Evolutionary conservation across 306 rosid genomes (phyloP).

Genomic region (Begonia peltatifolia): DNA sequence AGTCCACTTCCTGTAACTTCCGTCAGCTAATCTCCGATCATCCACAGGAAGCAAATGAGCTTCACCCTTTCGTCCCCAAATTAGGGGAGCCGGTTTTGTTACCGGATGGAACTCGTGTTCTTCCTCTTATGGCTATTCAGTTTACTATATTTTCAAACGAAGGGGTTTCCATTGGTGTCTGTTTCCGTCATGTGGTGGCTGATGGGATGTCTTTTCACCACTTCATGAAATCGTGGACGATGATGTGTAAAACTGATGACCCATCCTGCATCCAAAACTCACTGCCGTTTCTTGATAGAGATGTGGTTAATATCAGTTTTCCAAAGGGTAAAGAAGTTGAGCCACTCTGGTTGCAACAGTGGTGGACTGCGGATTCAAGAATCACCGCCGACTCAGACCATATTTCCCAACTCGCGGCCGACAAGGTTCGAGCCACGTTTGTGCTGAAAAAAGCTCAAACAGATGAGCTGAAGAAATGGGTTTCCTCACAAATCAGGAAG

Average conservation of each 20-base stretch:
- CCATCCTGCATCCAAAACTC: not conserved
- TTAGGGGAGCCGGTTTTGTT: not conserved
- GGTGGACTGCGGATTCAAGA: not conserved
- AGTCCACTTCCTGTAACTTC: constrained; percentile 10
- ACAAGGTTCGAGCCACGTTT: constrained; percentile 13
- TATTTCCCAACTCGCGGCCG: not conserved
- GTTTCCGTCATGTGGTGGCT: constrained; percentile 11
- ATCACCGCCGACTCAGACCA: not conserved
- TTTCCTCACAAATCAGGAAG: not conserved
- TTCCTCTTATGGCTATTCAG: constrained; percentile 15
- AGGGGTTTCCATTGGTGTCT: constrained; percentile 12
- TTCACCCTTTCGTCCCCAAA: constrained; percentile 13
- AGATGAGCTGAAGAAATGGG: constrained; percentile 11
- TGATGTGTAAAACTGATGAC: not conserved
- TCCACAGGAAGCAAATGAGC: constrained; percentile 4
- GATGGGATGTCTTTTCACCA: constrained; percentile 16
- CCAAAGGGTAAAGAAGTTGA: not conserved
- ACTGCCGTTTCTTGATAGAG: constrained; percentile 3
- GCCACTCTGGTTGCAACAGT: not conserved
- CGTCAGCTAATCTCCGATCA: constrained; percentile 3
- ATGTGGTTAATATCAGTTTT: not conserved
- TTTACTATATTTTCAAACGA: constrained; percentile 19
- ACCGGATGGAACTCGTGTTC: not conserved
- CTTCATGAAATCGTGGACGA: constrained; percentile 27
- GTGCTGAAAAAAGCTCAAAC: constrained; percentile 6